Evolutionary conservation across 345 rosid species (phyloP).

Genomic region (Citrus glauca): DNA sequence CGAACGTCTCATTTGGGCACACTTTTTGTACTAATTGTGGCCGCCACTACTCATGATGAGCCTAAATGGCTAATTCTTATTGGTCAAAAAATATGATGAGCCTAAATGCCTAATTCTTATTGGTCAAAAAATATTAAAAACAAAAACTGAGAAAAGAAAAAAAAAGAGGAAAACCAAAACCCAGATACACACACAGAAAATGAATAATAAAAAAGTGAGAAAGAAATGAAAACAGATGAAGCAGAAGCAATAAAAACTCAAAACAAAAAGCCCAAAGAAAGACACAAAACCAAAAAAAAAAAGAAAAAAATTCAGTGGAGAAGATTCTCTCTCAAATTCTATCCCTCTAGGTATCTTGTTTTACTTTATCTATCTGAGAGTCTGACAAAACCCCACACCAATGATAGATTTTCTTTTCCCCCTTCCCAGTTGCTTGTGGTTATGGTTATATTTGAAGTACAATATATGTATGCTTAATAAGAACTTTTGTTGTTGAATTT

Average conservation of each 20-base stretch:
- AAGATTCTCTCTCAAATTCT: slow-evolving; percentile 30
- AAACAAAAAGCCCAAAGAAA: not conserved
- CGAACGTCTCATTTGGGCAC: not conserved
- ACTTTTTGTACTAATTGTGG: not conserved
- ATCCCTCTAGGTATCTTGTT: slow-evolving; percentile 2
- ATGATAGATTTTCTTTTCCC: not conserved
- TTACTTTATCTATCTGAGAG: too few relatives aligned
- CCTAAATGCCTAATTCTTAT: too few relatives aligned
- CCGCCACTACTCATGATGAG: not conserved
- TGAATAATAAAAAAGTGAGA: not conserved
- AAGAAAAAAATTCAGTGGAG: slow-evolving; percentile 29
- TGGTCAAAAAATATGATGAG: not conserved
- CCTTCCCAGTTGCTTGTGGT: not conserved
- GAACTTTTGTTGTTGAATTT: slow-evolving; percentile 1
- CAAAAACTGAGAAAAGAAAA: too few relatives aligned
- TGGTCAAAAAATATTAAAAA: not conserved
- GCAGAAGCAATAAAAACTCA: not conserved
- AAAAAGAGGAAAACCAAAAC: not conserved
- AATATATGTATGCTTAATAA: not conserved
- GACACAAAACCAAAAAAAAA: slow-evolving; percentile 3
- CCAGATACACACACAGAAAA: too few relatives aligned
- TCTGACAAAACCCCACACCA: not conserved
- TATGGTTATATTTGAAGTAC: not conserved
- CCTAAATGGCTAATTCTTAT: too few relatives aligned
- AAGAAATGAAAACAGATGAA: not conserved